Percentiles rank a stretch among this genome's conserved stretches.
These are phyloP conservation scores for Chlorella ohadii DNA, from an alignment of 139 green algal genomes.

Conservation along the genomic window DNA sequence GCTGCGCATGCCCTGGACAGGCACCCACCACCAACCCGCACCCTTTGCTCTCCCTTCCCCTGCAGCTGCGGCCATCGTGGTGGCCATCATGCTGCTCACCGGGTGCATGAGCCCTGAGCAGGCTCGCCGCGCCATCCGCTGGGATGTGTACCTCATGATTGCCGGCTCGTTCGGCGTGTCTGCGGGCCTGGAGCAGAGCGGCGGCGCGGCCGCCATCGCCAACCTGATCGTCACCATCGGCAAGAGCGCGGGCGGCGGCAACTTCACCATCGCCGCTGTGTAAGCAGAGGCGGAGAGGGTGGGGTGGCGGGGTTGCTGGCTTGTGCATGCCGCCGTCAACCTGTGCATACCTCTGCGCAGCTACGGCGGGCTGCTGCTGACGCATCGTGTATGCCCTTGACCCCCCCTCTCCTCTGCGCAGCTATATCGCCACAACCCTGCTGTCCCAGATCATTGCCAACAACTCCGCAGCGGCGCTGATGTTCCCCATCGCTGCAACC, in stretches of 20 bases:
- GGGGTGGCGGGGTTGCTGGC: too few relatives aligned
- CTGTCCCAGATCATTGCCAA: slow-evolving; percentile 70
- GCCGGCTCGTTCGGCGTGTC: slow-evolving; percentile 58
- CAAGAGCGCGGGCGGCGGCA: slow-evolving; percentile 44
- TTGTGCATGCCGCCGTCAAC: too few relatives aligned
- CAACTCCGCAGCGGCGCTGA: slow-evolving; percentile 68
- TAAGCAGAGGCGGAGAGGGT: too few relatives aligned
- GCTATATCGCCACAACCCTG: slow-evolving; percentile 61
- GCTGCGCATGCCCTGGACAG: too few relatives aligned
- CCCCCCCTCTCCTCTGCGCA: too few relatives aligned
- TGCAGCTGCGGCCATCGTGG: slow-evolving; percentile 53
- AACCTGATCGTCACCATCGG: slow-evolving; percentile 49
- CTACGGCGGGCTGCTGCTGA: too few relatives aligned
- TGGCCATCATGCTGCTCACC: slow-evolving; percentile 68
- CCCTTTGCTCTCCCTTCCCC: too few relatives aligned
- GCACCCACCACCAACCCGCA: too few relatives aligned
- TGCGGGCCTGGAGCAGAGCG: slow-evolving; percentile 48
- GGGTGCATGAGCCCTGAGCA: slow-evolving; percentile 69
- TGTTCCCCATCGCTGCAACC: slow-evolving; percentile 57
- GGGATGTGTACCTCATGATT: slow-evolving; percentile 70
- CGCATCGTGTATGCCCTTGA: too few relatives aligned
- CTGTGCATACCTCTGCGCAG: too few relatives aligned
- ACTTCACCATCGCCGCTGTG: slow-evolving; percentile 53
- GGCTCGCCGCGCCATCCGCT: slow-evolving; percentile 53
- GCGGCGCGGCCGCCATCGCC: slow-evolving; percentile 55